Evolutionary conservation across 202 grass and related monocot genomes (phyloP), one percentile per base, ranked within the genome.

Genomic region (Elaeis oleifera): DNA sequence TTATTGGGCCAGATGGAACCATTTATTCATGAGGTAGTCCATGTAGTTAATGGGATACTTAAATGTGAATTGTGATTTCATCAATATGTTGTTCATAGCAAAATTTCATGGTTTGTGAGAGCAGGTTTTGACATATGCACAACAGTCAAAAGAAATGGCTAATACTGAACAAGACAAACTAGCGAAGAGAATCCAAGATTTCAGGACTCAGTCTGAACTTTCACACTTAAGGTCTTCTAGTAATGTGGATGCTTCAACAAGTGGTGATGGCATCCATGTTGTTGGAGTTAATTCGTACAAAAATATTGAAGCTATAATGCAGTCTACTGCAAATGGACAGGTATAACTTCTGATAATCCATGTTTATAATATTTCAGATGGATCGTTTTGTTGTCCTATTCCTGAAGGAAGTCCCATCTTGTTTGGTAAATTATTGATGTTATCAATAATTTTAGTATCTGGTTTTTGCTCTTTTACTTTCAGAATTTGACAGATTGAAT

Each of bases 71-170:
- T 39, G 36, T 36, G 17, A 60, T 60, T 74, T 56, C 52, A 57
- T 65, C 50, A 7, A 15, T 58, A 75, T 18, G 29, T 39, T 36
- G 44, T 66, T 23, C 25, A 71, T 80, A 57, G 11, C 36, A 18
- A 54, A 16, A 44, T 1, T 16, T 20, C 5, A 19, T 28, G 25
- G 20, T 56, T 56, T 68, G 28, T 21, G 26, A 56, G 28, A 18
- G 25, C 80, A 96, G 92, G 87, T 96, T 89, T 63, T 96, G 79
- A 86, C 92, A 77, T 96, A 91, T 80, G 88, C 92, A 0, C 92
- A 84, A 60, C 92, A 96, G 75, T 90, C 92, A 81, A 96, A 96
- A 81, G 84, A 96, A 96, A 81, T 90, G 84, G 79, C 84, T 71
- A 73, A 56, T 60, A 75, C 32, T 13, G 87, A 96, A 70, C 91